Evolutionary conservation across 192 early-diverging fungal genomes (phyloP).

Genomic region (Phycomyces blakesleeanus): DNA sequence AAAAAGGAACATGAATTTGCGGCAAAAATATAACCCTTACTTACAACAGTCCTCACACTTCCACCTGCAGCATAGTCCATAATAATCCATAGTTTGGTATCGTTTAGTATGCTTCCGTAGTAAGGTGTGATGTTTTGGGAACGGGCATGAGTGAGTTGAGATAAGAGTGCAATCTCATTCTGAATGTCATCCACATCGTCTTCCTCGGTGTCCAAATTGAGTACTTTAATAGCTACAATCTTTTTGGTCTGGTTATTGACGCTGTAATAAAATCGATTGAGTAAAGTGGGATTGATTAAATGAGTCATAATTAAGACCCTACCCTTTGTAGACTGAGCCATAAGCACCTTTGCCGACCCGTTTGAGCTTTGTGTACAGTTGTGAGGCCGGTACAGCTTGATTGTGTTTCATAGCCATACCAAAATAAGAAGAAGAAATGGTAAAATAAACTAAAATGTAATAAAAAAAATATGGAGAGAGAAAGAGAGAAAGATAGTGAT

Average conservation of each 20-base stretch:
- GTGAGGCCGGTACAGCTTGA: slow-evolving; percentile 19
- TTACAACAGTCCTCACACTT: slow-evolving; percentile 76
- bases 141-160: slow-evolving; percentile 73
- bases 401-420: slow-evolving; percentile 7
- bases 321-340: slow-evolving; percentile 73
- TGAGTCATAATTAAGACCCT: slow-evolving; percentile 2
- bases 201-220: slow-evolving; percentile 94
- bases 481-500: background rate
- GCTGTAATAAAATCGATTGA: slow-evolving; percentile 30
- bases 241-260: slow-evolving; percentile 70
- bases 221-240: slow-evolving; percentile 94
- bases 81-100: slow-evolving; percentile 95
- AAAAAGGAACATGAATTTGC: background rate
- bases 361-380: slow-evolving; percentile 52
- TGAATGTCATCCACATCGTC: slow-evolving; percentile 95
- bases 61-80: slow-evolving; percentile 98
- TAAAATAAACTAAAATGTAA: too few relatives aligned
- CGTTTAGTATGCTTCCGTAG: slow-evolving; percentile 84
- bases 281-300: background rate
- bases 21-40: background rate
- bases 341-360: slow-evolving; percentile 63
- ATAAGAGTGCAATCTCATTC: slow-evolving; percentile 88
- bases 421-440: background rate
- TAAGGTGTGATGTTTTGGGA: slow-evolving; percentile 92
- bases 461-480: background rate